A percentile compares a stretch with the other conserved stretches of the same genome.
Conservation (phyloP, 441 rosid species). For the Populus hybrid region DNA sequence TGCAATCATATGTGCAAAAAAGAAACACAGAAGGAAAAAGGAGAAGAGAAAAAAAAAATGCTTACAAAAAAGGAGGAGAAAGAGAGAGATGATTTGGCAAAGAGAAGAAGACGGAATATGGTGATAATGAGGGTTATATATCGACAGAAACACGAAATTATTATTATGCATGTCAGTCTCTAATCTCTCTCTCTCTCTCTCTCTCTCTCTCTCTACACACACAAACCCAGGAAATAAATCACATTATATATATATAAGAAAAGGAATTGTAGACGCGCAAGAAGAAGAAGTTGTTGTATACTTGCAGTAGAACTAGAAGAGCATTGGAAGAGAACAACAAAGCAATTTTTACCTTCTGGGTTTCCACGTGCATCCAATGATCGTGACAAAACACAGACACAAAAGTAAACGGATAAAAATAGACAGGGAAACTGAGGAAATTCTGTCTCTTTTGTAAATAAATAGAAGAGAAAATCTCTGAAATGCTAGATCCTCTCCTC, state of each 20-base stretch:
- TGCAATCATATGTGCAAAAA: slow-evolving; percentile 19
- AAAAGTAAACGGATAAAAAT: slow-evolving; percentile 23
- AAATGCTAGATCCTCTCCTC: slow-evolving; percentile 18
- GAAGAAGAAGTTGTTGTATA: slow-evolving; percentile 6
- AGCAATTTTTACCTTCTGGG: slow-evolving; percentile 41
- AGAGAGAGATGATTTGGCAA: slow-evolving; percentile 3
- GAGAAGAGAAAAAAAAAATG: slow-evolving; percentile 9
- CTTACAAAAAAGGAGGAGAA: slow-evolving; percentile 31
- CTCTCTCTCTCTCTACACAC: too few relatives aligned
- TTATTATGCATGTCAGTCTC: slow-evolving; percentile 1
- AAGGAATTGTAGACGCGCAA: slow-evolving; percentile 13
- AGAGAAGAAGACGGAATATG: slow-evolving; percentile 27
- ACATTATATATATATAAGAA: neutral
- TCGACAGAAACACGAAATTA: slow-evolving; percentile 29
- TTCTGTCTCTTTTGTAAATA: neutral
- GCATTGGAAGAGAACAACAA: neutral
- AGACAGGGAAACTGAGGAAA: neutral
- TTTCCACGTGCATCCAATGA: slow-evolving; percentile 56
- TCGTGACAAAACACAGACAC: slow-evolving; percentile 39
- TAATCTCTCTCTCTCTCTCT: too few relatives aligned
- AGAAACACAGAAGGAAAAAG: neutral
- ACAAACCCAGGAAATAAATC: too few relatives aligned
- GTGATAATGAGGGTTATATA: slow-evolving; percentile 34
- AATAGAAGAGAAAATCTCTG: slow-evolving; percentile 14
- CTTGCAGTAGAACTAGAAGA: neutral